A percentile compares a stretch with the other conserved stretches of the same genome.
These are phyloP conservation scores for Aspergillus sp. DNA, from an alignment of 2,329 filamentous ascomycete species.

Conservation along the genomic window DNA sequence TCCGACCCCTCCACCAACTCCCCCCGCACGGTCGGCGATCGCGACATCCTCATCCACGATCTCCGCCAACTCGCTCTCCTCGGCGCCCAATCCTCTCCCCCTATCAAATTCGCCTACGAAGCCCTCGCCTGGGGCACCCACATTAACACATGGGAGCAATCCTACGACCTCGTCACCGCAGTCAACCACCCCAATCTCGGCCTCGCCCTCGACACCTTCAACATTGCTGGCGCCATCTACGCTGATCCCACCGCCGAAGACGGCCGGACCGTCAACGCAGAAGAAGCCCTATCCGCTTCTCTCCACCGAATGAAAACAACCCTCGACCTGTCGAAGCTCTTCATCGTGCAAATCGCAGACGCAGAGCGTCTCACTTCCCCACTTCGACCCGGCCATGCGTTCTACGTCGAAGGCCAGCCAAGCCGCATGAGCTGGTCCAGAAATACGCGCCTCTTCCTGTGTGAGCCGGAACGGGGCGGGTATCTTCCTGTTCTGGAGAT, in stretches of 20 bases:
- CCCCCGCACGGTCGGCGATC: conserved; percentile 52
- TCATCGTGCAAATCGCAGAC: conserved; percentile 72
- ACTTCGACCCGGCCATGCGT: conserved; percentile 50
- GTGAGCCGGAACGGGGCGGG: conserved; percentile 55
- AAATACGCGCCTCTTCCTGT: conserved; percentile 67
- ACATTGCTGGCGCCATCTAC: conserved; percentile 66
- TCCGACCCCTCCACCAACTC: conserved; percentile 9
- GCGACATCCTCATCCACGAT: conserved; percentile 56
- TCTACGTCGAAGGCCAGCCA: conserved; percentile 44
- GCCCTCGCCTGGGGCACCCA: conserved; percentile 67
- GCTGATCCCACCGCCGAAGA: conserved; percentile 57
- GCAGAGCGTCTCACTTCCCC: conserved; percentile 59
- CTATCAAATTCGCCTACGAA: conserved; percentile 68
- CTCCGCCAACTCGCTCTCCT: conserved; percentile 62
- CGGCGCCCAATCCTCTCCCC: conserved; percentile 50
- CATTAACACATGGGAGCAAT: conserved; percentile 65
- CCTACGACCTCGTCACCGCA: conserved; percentile 62
- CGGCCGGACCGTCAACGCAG: conserved; percentile 50
- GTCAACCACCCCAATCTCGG: conserved; percentile 69
- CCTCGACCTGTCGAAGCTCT: conserved; percentile 60
- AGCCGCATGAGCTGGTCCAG: conserved; percentile 70
- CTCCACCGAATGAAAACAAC: conserved; percentile 50
- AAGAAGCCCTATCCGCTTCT: conserved; percentile 50
- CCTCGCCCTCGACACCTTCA: conserved; percentile 72
- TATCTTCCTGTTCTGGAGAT: conserved; percentile 64